Evolutionary conservation across 176 grass and related monocot genomes (phyloP).

Genomic region (Rhipidocladum racemiflorum): DNA sequence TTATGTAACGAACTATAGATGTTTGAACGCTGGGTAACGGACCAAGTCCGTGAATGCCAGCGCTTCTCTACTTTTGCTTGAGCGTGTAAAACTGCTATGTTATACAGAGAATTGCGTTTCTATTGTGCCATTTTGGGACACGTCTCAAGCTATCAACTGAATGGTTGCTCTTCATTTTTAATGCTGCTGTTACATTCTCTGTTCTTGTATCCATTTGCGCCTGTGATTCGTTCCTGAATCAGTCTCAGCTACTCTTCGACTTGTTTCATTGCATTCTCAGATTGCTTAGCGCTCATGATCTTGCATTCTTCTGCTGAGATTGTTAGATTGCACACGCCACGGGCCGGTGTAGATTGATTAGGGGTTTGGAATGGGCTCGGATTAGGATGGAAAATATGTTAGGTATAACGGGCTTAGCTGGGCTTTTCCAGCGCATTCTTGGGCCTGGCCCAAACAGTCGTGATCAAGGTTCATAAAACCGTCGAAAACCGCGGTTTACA

Average conservation of each 20-base stretch:
- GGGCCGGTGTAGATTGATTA: too few species aligned
- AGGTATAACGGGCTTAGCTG: too few species aligned
- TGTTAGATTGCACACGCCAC: neutral
- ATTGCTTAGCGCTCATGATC: neutral
- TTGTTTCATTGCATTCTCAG: neutral
- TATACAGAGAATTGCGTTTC: neutral
- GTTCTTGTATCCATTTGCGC: too few species aligned
- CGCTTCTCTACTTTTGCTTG: neutral
- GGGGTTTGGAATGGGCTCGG: too few species aligned
- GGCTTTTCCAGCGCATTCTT: too few species aligned
- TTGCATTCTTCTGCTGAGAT: neutral
- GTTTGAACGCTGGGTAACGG: neutral
- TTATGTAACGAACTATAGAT: constrained; percentile 16
- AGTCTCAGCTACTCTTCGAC: neutral
- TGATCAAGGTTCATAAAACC: too few species aligned
- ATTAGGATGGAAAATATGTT: too few species aligned
- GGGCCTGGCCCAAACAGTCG: too few species aligned
- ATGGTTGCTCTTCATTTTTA: neutral
- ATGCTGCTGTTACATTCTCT: neutral
- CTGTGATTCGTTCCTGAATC: too few species aligned
- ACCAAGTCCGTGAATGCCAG: neutral
- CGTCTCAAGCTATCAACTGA: too few species aligned
- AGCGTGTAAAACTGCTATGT: neutral
- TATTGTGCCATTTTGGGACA: neutral
- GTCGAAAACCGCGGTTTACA: too few species aligned